These are phyloP conservation scores for Leishmania braziliensis DNA, from an alignment of 208 protist species.

Conservation along the genomic window DNA sequence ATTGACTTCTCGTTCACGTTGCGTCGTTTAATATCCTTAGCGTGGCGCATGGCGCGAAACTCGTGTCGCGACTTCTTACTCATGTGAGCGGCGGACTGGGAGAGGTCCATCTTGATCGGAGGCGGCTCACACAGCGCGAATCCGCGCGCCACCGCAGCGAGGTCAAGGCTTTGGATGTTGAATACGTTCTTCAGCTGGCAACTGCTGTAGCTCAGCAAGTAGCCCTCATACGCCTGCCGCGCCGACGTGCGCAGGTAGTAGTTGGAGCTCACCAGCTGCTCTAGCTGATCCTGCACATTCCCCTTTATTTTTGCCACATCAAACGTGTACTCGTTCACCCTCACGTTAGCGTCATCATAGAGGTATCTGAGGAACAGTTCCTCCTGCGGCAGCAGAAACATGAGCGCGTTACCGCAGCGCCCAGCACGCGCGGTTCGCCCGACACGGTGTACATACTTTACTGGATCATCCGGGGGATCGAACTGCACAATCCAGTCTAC, in stretches of 20 bases:
- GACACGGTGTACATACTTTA: conserved; percentile 99
- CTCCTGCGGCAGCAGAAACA: conserved; percentile 99
- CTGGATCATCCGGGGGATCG: conserved; percentile 99
- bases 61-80: conserved; percentile 88
- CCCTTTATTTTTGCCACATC: conserved; percentile 95
- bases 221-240: conserved; percentile 97
- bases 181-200: conserved; percentile 99
- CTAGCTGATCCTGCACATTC: conserved; percentile 93
- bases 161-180: conserved; percentile 97
- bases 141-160: conserved; percentile 93
- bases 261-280: conserved; percentile 98
- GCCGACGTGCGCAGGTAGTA: conserved; percentile 98
- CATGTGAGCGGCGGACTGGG: conserved; percentile 90
- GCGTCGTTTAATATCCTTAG: conserved; percentile 68
- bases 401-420: conserved; percentile 91
- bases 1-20: conserved; percentile 44
- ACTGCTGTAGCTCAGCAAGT: conserved; percentile 98
- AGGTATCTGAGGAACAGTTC: conserved; percentile 98
- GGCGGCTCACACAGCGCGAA: conserved; percentile 93
- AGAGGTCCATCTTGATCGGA: conserved; percentile 91
- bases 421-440: conserved; percentile 97
- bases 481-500: conserved; percentile 99
- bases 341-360: conserved; percentile 95
- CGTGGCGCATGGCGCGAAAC: conserved; percentile 69
- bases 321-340: conserved; percentile 98